Conservation (phyloP, 179 eudicot genomes). For the Heliamphora pulchella region DNA sequence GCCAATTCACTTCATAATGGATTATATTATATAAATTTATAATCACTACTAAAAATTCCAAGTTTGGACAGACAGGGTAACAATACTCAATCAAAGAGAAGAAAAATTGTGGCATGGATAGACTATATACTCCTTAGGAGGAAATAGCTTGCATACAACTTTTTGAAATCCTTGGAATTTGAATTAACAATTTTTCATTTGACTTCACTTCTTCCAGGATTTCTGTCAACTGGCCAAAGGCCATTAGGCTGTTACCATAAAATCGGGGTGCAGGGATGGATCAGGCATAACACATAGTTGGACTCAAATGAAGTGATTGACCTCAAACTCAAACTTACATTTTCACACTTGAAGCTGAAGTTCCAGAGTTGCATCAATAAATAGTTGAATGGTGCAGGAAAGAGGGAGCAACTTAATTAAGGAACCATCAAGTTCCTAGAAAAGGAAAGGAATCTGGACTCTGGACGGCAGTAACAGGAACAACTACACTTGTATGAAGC, state of each 20-base stretch:
- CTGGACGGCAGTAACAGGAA: not conserved
- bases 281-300: not conserved
- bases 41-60: not conserved
- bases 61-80: not conserved
- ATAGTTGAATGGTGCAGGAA: not conserved
- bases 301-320: not conserved
- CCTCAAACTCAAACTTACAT: slow-evolving; percentile 5
- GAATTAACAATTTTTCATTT: not conserved
- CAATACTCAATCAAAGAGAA: not conserved
- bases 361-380: not conserved
- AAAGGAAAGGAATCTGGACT: not conserved
- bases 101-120: too few relatives aligned
- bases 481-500: not conserved
- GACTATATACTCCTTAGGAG: not conserved
- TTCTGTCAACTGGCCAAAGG: not conserved
- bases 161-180: not conserved
- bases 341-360: not conserved
- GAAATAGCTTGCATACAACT: not conserved
- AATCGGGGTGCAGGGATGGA: not conserved
- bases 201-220: not conserved
- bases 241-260: not conserved
- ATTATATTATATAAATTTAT: not conserved
- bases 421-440: not conserved
- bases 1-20: not conserved
- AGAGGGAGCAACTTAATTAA: not conserved